phyloP scores from a whole-genome alignment of 768 basidiomycete genomes.

The Tricholoma matsutake region DNA sequence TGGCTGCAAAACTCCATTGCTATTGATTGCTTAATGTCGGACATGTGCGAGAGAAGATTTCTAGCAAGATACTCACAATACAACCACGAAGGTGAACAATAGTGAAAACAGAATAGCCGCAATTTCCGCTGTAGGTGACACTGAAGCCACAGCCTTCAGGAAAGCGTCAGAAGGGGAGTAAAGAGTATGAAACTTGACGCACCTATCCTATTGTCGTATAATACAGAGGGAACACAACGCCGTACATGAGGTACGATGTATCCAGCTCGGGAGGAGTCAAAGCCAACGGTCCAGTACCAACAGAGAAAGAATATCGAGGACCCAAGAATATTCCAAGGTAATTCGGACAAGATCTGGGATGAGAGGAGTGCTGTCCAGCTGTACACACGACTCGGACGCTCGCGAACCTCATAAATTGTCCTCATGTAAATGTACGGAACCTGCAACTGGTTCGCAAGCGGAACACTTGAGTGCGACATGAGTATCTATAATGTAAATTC shows the following conservation, averaged over 20 bases:
- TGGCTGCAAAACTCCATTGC: constrained; percentile 69
- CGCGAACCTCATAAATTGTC: constrained; percentile 62
- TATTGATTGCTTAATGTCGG: constrained; percentile 20
- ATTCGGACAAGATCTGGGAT: constrained; percentile 51
- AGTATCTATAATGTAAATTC: neutral
- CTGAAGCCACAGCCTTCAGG: constrained; percentile 47
- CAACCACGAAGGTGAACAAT: constrained; percentile 53
- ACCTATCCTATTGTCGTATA: constrained; percentile 57
- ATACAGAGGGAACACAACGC: constrained; percentile 58
- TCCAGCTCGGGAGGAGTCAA: constrained; percentile 48
- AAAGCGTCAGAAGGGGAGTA: neutral
- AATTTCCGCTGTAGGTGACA: constrained; percentile 58
- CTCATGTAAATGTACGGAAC: constrained; percentile 60
- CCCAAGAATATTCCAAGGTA: constrained; percentile 65
- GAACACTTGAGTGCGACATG: constrained; percentile 13
- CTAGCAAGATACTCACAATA: neutral
- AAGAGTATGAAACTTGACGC: neutral
- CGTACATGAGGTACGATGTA: constrained; percentile 58
- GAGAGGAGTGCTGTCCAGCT: constrained; percentile 59
- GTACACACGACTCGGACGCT: constrained; percentile 63
- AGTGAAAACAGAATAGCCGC: constrained; percentile 56
- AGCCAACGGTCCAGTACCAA: constrained; percentile 76
- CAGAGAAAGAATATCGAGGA: constrained; percentile 62
- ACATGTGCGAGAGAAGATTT: too few species aligned
- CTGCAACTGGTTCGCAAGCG: constrained; percentile 62